Percentiles rank a stretch among this genome's conserved stretches.
Conservation (phyloP, 495 filamentous ascomycete species). For the Parathielavia appendiculata region DNA sequence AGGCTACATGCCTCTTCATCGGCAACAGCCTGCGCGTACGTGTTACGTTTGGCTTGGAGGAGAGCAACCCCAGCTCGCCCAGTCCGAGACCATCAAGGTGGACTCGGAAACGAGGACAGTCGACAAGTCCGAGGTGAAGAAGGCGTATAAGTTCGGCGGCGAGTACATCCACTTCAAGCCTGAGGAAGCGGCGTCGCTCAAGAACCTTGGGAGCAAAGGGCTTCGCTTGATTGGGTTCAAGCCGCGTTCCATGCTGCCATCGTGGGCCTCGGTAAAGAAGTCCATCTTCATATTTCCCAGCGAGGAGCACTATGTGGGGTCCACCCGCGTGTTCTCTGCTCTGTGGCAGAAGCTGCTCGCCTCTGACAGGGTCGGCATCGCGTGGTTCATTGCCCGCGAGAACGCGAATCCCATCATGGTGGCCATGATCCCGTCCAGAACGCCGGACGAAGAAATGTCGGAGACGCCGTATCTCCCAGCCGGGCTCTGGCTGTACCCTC, state of each 20-base stretch:
- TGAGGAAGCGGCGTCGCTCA: conserved; percentile 72
- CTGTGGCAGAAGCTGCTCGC: conserved; percentile 80
- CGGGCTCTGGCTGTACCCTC: conserved; percentile 81
- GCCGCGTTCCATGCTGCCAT: conserved; percentile 62
- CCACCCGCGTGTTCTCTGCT: conserved; percentile 86
- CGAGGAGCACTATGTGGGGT: conserved; percentile 83
- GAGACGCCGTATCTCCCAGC: conserved; percentile 68
- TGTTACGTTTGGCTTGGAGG: conserved; percentile 83
- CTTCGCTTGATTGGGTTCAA: conserved; percentile 96
- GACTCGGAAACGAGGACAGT: conserved; percentile 71
- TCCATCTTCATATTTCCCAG: conserved; percentile 92
- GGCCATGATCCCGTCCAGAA: conserved; percentile 71
- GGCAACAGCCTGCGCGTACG: conserved; percentile 69
- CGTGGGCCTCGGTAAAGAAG: conserved; percentile 82
- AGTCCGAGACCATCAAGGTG: conserved; percentile 63
- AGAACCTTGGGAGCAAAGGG: conserved; percentile 63
- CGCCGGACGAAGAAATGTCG: conserved; percentile 55
- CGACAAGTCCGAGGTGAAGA: conserved; percentile 76
- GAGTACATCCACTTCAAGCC: conserved; percentile 79
- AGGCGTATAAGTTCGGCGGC: conserved; percentile 93
- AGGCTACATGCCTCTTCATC: conserved; percentile 83
- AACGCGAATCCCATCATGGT: conserved; percentile 74
- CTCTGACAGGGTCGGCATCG: conserved; percentile 71
- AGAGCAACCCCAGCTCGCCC: conserved; percentile 74
- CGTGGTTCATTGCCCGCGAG: conserved; percentile 80